Base-by-base conservation (phyloP, 495 filamentous ascomycete genomes). In the Patellaria atrata region DNA sequence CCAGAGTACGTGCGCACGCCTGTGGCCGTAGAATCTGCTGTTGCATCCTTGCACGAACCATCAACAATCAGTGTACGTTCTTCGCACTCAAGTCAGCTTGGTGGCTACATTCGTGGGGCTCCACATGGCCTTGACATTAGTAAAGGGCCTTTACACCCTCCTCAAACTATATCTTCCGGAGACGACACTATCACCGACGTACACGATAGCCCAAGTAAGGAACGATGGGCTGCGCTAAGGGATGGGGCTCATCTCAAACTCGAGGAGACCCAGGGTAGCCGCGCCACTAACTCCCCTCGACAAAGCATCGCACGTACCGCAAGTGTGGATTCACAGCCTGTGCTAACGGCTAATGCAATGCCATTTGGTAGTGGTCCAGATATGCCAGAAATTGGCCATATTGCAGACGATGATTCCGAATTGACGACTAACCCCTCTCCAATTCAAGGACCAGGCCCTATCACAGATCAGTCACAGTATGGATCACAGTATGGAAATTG, bases 31-130 rank as follows among this genome's bases (percentile, higher is more conserved):
- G 83, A 92, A 54, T 93, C 85, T 21, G 77, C 77, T 15, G 85
- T 93, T 22, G 86, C 85, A 8, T 91, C 83, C 5, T 63, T 94
- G 6, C 69, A 83, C 29, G 80, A 91, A 22, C 78, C 76, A 6
- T 87, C 84, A 2, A 64, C 75, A n/a, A 28, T 83, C 11, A 78
- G 68, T 2, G 52, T 55, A 2, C 60, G 59, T 7, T 77, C 61
- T 11, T 45, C 45, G 14, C 23, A 47, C 1, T 35, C 37, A 4
- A 48, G 44, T 20, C 46, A 41, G 3, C 12, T 42, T 1, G n/a
- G n/a, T n/a, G n/a, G n/a, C n/a, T n/a, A n/a, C n/a, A n/a, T n/a
- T n/a, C n/a, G n/a, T n/a, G n/a, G n/a, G n/a, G n/a, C n/a, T n/a
- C n/a, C n/a, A n/a, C n/a, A n/a, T n/a, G n/a, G n/a, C n/a, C n/a